Percentiles rank a stretch among this genome's conserved stretches.
Conservation (phyloP, 768 basidiomycete species). For the Roridomyces roridus region DNA sequence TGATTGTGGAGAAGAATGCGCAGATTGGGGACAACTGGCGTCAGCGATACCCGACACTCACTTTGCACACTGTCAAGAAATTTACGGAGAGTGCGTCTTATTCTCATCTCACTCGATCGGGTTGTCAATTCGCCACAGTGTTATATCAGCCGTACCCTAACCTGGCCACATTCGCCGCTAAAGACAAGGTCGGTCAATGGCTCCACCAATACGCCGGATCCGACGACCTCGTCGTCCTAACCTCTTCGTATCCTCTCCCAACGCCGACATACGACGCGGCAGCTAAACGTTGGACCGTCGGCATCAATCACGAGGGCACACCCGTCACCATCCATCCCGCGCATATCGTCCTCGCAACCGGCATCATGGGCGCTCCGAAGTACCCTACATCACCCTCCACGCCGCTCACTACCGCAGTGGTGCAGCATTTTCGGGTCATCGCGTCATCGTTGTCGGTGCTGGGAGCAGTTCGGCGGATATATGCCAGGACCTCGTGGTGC, state of each 20-base stretch:
- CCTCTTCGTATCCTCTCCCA: constrained; percentile 35
- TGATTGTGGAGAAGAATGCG: constrained; percentile 41
- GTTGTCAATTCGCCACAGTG: constrained; percentile 36
- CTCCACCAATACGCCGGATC: constrained; percentile 45
- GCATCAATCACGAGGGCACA: constrained; percentile 34
- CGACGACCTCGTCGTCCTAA: constrained; percentile 51
- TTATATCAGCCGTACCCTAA: constrained; percentile 43
- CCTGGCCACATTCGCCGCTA: constrained; percentile 50
- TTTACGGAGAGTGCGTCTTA: no score
- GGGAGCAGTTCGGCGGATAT: constrained; percentile 46
- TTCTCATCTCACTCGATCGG: no score
- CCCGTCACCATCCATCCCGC: constrained; percentile 39
- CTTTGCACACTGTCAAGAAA: no score
- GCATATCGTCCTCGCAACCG: constrained; percentile 47
- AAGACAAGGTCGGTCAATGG: constrained; percentile 49
- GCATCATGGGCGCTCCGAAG: constrained; percentile 39
- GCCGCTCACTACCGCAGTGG: constrained; percentile 36
- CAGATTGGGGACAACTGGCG: constrained; percentile 51
- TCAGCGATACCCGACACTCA: no score
- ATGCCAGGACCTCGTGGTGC: constrained; percentile 42
- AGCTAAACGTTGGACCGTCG: constrained; percentile 39
- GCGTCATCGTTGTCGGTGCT: constrained; percentile 42
- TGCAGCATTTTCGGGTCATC: constrained; percentile 35
- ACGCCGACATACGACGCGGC: constrained; percentile 38
- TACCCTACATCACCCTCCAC: constrained; percentile 40